These are phyloP conservation scores for Sphagnum contortum DNA, from an alignment of 225 moss, liverwort and hornwort species.

Conservation along the genomic window DNA sequence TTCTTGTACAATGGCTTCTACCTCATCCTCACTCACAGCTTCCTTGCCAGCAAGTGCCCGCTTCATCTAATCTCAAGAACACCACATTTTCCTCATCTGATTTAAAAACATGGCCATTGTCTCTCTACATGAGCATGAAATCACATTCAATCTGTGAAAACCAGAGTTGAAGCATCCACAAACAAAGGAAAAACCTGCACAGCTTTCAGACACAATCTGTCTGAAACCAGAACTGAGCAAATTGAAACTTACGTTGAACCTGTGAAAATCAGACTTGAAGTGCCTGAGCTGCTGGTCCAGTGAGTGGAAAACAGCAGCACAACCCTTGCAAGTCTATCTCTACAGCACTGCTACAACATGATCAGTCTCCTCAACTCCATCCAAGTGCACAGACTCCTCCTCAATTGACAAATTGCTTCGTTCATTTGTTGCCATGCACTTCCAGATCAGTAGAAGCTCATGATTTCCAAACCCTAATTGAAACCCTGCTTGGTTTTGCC, in stretches of 20 bases:
- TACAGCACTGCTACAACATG: constrained; percentile 13
- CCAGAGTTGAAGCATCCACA: not conserved
- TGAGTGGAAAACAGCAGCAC: constrained; percentile 56
- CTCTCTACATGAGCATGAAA: not conserved
- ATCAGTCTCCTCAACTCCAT: not conserved
- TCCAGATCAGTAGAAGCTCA: not conserved
- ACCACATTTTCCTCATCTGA: not conserved
- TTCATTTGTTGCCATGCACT: constrained; percentile 7
- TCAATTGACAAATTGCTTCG: constrained; percentile 4
- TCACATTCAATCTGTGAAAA: not conserved
- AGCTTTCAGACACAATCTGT: not conserved
- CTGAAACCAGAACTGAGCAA: not conserved
- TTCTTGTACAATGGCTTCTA: constrained; percentile 64
- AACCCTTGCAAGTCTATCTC: constrained; percentile 70
- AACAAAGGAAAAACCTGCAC: not conserved
- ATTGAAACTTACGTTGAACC: constrained; percentile 47
- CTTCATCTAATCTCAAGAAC: constrained; percentile 56
- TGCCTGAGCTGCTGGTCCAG: constrained; percentile 80
- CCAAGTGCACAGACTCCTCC: not conserved
- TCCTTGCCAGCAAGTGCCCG: constrained; percentile 75
- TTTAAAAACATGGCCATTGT: not conserved
- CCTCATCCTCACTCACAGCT: constrained; percentile 73
- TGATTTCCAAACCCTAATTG: constrained; percentile 23
- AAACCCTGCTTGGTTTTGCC: not conserved
- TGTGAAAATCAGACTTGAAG: constrained; percentile 87